Percentiles rank a stretch among this genome's conserved stretches.
Evolutionary conservation across 176 grass and related monocot species (phyloP).

Genomic region (Echinochloa phyllopogon): DNA sequence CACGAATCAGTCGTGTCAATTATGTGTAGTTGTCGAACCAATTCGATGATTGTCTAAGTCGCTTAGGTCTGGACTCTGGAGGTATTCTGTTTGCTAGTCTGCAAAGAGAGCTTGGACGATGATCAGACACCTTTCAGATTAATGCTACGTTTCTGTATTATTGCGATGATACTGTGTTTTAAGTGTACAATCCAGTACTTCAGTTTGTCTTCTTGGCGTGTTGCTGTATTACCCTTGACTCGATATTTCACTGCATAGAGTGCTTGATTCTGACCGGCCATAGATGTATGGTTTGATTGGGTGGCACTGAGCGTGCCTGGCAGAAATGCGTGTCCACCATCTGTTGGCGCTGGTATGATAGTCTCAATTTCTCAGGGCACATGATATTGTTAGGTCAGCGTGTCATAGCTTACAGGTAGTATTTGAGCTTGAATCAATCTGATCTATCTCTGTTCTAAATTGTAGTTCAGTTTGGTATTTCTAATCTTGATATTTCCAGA

Average conservation of each 20-base stretch:
- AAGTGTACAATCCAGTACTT: conserved; percentile 17
- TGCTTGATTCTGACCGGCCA: neutral
- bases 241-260: neutral
- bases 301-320: neutral
- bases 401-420: neutral
- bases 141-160: conserved; percentile 28
- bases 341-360: neutral
- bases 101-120: conserved; percentile 4
- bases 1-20: conserved; percentile 34
- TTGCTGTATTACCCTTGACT: neutral
- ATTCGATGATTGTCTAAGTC: conserved; percentile 26
- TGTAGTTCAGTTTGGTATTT: too few relatives aligned
- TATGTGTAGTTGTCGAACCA: conserved; percentile 28
- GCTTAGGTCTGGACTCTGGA: conserved; percentile 4
- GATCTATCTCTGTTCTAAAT: too few relatives aligned
- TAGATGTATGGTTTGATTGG: neutral
- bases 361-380: neutral
- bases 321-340: neutral
- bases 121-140: conserved; percentile 28
- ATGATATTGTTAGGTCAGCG: neutral
- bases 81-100: conserved; percentile 49
- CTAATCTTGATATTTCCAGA: too few relatives aligned
- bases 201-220: conserved; percentile 14
- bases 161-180: conserved; percentile 15
- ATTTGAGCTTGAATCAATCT: neutral